Percentiles rank a stretch among this genome's conserved stretches.
Evolutionary conservation across 768 basidiomycete genomes (phyloP).

Genomic region (Tulasnella calospora): DNA sequence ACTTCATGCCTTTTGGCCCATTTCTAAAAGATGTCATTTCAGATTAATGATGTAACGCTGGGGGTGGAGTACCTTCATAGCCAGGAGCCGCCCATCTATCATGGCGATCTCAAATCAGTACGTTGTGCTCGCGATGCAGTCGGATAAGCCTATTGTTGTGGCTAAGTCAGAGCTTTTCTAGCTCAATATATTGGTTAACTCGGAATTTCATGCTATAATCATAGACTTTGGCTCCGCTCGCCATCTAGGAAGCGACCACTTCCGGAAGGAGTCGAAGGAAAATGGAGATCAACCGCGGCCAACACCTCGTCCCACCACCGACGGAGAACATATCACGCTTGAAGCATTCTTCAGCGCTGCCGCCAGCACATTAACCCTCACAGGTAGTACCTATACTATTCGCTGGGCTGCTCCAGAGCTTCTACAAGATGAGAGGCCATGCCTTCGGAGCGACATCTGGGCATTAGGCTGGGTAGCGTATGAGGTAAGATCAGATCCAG

Average conservation of each 20-base stretch:
- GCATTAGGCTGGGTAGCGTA: neutral
- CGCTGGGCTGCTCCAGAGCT: slow-evolving; percentile 11
- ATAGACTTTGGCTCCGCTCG: neutral
- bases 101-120: neutral
- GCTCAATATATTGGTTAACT: neutral
- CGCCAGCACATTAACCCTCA: neutral
- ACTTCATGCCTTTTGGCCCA: neutral
- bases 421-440: neutral
- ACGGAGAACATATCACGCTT: neutral
- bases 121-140: neutral
- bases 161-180: neutral
- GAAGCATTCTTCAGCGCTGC: neutral
- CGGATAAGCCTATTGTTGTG: neutral
- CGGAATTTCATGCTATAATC: neutral
- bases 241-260: neutral
- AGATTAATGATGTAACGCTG: neutral
- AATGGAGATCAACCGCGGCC: neutral
- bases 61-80: neutral
- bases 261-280: neutral
- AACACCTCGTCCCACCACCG: neutral
- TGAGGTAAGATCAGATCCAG: neutral
- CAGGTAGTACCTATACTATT: neutral
- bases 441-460: slow-evolving; percentile 7
- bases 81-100: neutral
- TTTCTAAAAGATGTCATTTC: neutral